Conservation (phyloP, 257 asterid genomes). For the Solanum peruvianum region DNA sequence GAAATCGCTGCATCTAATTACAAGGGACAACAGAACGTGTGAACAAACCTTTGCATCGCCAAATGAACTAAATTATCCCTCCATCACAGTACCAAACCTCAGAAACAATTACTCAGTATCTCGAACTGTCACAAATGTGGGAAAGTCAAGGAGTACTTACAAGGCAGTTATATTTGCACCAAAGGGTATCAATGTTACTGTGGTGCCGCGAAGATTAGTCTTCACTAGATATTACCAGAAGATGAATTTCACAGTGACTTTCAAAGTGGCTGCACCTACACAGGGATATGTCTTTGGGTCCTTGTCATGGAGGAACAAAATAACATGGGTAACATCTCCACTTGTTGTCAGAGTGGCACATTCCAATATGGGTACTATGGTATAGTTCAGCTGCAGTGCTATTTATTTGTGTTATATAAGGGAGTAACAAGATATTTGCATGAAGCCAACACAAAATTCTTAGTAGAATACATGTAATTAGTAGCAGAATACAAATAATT, state of each 20-base stretch:
- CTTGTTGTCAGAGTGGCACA: constrained; percentile 41
- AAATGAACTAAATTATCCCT: constrained; percentile 74
- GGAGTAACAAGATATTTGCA: background rate
- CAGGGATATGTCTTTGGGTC: constrained; percentile 72
- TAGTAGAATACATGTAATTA: background rate
- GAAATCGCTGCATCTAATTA: constrained; percentile 53
- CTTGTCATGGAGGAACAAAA: constrained; percentile 67
- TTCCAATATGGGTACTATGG: constrained; percentile 27
- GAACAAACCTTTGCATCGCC: constrained; percentile 31
- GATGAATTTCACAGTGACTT: constrained; percentile 50
- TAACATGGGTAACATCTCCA: constrained; percentile 55
- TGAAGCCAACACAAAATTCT: background rate
- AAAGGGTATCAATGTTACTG: constrained; percentile 49
- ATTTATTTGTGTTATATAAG: background rate
- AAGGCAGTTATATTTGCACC: constrained; percentile 61
- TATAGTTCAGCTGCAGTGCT: background rate
- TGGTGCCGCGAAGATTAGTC: constrained; percentile 46
- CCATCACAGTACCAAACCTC: constrained; percentile 57
- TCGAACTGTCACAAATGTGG: constrained; percentile 80
- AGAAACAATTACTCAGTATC: constrained; percentile 28
- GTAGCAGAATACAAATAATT: background rate
- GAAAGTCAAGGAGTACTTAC: constrained; percentile 39
- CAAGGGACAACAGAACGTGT: constrained; percentile 75
- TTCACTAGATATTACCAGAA: constrained; percentile 49
- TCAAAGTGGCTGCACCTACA: constrained; percentile 48